These are phyloP conservation scores for Symbiotaphrina buchneri DNA, from an alignment of 495 filamentous ascomycete species.

Conservation along the genomic window DNA sequence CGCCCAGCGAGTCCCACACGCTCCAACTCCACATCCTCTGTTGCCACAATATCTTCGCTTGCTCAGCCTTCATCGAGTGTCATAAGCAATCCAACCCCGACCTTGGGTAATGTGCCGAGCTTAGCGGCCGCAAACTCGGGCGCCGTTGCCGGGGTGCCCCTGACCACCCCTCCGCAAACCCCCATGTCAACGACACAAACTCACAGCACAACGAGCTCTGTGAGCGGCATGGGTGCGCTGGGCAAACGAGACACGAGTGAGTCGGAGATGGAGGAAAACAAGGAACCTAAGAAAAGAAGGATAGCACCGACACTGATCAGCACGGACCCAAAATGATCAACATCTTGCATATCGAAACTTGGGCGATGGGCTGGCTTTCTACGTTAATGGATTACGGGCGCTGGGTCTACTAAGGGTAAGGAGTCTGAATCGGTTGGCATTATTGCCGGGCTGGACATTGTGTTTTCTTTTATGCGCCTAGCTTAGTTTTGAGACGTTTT, in stretches of 20 bases:
- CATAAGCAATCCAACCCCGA: conserved; percentile 60
- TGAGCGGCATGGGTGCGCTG: conserved; percentile 20
- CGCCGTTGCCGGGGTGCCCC: conserved; percentile 26
- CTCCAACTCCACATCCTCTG: conserved; percentile 72
- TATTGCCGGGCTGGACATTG: too few relatives aligned
- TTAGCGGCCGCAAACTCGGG: conserved; percentile 48
- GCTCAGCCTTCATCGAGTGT: conserved; percentile 9
- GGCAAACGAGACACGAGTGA: conserved; percentile 33
- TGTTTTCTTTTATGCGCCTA: too few relatives aligned
- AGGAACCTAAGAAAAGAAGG: conserved; percentile 49
- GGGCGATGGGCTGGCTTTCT: too few relatives aligned
- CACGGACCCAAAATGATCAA: too few relatives aligned
- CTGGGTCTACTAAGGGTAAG: too few relatives aligned
- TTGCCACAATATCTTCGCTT: conserved; percentile 33
- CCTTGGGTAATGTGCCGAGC: conserved; percentile 45
- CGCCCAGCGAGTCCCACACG: conserved; percentile 56
- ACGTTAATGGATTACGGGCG: too few relatives aligned
- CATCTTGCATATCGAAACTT: too few relatives aligned
- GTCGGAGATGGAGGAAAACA: conserved; percentile 36
- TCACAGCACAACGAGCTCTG: conserved; percentile 18
- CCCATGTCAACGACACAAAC: conserved; percentile 28
- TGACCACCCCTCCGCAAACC: conserved; percentile 67
- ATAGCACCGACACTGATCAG: conserved; percentile 52
- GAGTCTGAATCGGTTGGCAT: too few relatives aligned
- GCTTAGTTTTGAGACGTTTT: too few relatives aligned